A percentile compares a stretch with the other conserved stretches of the same genome.
Evolutionary conservation across 108 stramenopile genomes (phyloP).

Genomic region (Discostella stelligeroides): DNA sequence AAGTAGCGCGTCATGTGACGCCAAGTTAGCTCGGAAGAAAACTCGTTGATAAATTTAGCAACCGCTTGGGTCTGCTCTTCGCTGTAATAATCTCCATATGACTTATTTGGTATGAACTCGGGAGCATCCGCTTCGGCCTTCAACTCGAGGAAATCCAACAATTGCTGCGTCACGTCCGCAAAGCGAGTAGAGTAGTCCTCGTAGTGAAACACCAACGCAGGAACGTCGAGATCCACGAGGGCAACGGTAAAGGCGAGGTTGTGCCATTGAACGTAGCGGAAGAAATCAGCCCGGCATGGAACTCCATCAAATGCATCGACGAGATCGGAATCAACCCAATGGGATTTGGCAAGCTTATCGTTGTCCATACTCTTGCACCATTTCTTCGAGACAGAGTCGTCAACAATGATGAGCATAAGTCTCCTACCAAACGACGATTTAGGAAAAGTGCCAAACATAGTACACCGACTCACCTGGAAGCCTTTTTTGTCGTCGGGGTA

Average conservation of each 20-base stretch:
- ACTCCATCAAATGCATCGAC: conserved; percentile 24
- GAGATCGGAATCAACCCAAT: conserved; percentile 37
- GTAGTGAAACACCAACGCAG: conserved; percentile 63
- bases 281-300: conserved; percentile 48
- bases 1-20: conserved; percentile 16
- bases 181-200: conserved; percentile 67
- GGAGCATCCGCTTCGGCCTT: conserved; percentile 17
- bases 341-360: background rate
- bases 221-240: conserved; percentile 42
- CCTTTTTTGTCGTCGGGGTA: conserved; percentile 39
- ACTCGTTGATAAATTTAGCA: conserved; percentile 25
- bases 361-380: conserved; percentile 57
- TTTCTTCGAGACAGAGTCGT: background rate
- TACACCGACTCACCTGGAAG: conserved; percentile 19
- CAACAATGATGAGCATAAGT: background rate
- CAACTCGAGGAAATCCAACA: conserved; percentile 68
- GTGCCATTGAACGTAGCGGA: conserved; percentile 48
- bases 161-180: conserved; percentile 36
- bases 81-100: conserved; percentile 31
- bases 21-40: conserved; percentile 31
- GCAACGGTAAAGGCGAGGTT: conserved; percentile 51
- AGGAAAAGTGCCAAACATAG: too few relatives aligned
- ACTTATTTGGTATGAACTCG: conserved; percentile 23
- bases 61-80: conserved; percentile 1
- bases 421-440: too few relatives aligned